Base-by-base conservation (phyloP, 1,284 basidiomycete genomes). In the Boletellus deceptivus region DNA sequence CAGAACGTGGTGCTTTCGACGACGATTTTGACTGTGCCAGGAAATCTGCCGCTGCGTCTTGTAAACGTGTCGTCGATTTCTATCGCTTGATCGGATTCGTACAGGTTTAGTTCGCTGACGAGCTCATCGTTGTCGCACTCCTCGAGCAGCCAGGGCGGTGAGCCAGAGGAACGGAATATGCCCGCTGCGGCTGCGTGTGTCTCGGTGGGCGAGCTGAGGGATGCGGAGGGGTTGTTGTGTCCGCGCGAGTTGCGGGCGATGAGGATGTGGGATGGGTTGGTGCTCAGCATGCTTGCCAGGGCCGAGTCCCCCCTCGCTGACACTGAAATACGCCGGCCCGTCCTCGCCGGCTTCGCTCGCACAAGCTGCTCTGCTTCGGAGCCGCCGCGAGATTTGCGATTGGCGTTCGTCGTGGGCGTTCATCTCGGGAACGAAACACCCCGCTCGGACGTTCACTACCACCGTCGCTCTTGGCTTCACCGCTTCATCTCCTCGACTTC, bases 1-100 rank as follows among this genome's bases (percentile, higher is more conserved):
- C 89, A 91, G 70, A 91, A 91, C 4, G 86, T 89, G 38, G 87
- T 90, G 51, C 76, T 80, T 70, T 89, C 86, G 18, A 91, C 89
- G n/a, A 90, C 75, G 47, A 91, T 89, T 68, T 91, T 91, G 51
- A 91, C 88, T 0, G 83, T 88, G 6, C 89, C 89, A 0, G 89
- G 87, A 58, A 89, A 84, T 38, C 75, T 71, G 43, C 74, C 77
- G 53, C 76, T 70, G 61, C 78, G 60, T 0, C 61, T 79, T 4
- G 80, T 82, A 59, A 91, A 91, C 0, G 87, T 84, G 50, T 82
- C 76, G 59, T 91, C 79, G 46, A 91, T 73, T 50, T 89, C 88
- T 49, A 91, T 89, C 16, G 84, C 77, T 55, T 80, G 80, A 47
- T 84, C 82, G 53, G 81, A 77, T 48, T 80, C 80, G 50, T 81